These are phyloP conservation scores for Remersonia thermophila DNA, from an alignment of 2,329 filamentous ascomycete species.

Conservation along the genomic window DNA sequence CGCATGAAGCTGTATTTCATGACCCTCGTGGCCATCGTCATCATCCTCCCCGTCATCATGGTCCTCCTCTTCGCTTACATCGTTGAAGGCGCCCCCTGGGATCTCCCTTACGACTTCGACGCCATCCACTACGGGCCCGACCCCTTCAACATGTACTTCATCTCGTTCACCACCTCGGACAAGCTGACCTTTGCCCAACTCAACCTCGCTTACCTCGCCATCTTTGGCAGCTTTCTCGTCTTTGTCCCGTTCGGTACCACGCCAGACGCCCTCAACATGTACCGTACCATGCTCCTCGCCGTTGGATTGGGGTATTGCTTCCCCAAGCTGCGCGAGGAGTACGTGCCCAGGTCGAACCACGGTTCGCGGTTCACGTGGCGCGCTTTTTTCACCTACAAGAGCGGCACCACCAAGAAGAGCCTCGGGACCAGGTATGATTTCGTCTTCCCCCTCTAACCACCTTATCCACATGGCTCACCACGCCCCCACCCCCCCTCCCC, in stretches of 20 bases:
- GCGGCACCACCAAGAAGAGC: conserved; percentile 1
- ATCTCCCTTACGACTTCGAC: conserved; percentile 28
- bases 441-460: background rate
- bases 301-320: conserved; percentile 33
- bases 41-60: conserved; percentile 38
- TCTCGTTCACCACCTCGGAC: conserved; percentile 33
- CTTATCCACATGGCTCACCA: too few relatives aligned
- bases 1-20: conserved; percentile 43
- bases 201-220: conserved; percentile 37
- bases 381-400: conserved; percentile 5
- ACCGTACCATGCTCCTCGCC: conserved; percentile 28
- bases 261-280: conserved; percentile 39
- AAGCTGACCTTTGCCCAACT: conserved; percentile 27
- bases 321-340: conserved; percentile 26
- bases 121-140: conserved; percentile 27
- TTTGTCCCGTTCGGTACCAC: conserved; percentile 45
- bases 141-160: conserved; percentile 33
- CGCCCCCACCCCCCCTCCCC: too few relatives aligned
- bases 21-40: conserved; percentile 37
- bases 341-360: conserved; percentile 15
- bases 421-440: conserved; percentile 3
- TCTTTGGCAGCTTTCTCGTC: conserved; percentile 34
- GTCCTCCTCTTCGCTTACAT: conserved; percentile 32
- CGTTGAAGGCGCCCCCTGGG: conserved; percentile 18
- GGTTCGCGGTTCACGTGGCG: conserved; percentile 8